Conservation (phyloP, 1,284 basidiomycete species). For the Cryptococcus hybrid region DNA sequence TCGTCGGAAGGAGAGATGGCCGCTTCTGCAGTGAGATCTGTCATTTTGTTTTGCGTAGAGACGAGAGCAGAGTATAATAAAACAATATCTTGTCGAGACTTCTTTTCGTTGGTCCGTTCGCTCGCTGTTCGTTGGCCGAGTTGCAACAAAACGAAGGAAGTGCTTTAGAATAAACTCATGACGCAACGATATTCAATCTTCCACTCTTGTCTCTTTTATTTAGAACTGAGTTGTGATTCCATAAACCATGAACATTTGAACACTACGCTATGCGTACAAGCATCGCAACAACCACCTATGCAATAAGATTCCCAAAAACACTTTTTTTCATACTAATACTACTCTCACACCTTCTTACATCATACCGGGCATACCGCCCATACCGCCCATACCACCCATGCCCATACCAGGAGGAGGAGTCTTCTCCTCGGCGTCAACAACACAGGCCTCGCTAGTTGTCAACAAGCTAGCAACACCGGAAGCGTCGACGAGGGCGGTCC, state of each 20-base stretch:
- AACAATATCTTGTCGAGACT: no score
- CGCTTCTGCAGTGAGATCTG: not conserved
- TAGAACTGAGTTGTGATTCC: slow-evolving; percentile 2
- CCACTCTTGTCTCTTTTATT: no score
- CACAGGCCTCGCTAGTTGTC: slow-evolving; percentile 88
- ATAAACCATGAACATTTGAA: not conserved
- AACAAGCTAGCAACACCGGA: slow-evolving; percentile 80
- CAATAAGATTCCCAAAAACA: not conserved
- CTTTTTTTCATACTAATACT: slow-evolving; percentile 2
- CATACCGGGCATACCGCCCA: slow-evolving; percentile 58
- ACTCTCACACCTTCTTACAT: slow-evolving; percentile 47
- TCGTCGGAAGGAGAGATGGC: slow-evolving; percentile 46
- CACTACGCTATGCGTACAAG: slow-evolving; percentile 5
- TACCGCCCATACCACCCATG: slow-evolving; percentile 49
- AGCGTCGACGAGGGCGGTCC: slow-evolving; percentile 87
- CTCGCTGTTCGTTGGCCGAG: no score
- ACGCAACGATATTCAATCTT: no score
- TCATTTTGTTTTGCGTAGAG: not conserved
- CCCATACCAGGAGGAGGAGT: slow-evolving; percentile 54
- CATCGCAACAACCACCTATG: slow-evolving; percentile 2
- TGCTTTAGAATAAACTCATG: no score
- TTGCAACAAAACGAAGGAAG: no score
- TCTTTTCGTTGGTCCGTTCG: no score
- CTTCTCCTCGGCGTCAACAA: slow-evolving; percentile 89
- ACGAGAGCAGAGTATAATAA: no score